Evolutionary conservation across 495 filamentous ascomycete species (phyloP).

Genomic region (Glarea lozoyensis): DNA sequence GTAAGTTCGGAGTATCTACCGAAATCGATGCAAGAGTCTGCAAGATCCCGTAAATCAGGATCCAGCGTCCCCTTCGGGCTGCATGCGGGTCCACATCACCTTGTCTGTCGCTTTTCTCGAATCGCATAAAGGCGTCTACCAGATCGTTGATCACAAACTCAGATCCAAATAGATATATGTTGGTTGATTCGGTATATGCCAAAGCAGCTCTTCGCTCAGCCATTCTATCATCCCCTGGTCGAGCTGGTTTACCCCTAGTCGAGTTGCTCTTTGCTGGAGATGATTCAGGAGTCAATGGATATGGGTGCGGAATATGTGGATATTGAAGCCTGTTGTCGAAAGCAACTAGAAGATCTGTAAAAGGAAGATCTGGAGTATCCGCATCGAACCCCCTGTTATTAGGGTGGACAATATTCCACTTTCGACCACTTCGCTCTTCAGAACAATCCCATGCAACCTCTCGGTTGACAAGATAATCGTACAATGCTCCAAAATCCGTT

Average conservation of each 20-base stretch:
- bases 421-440: constrained; percentile 44
- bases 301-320: constrained; percentile 61
- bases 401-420: constrained; percentile 43
- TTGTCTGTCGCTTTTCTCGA: constrained; percentile 49
- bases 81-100: constrained; percentile 42
- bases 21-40: constrained; percentile 61
- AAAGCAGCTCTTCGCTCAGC: constrained; percentile 42
- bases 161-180: constrained; percentile 53
- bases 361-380: constrained; percentile 48
- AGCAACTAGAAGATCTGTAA: constrained; percentile 58
- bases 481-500: constrained; percentile 58
- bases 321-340: constrained; percentile 57
- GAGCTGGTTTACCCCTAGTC: constrained; percentile 16
- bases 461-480: constrained; percentile 65
- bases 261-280: constrained; percentile 31
- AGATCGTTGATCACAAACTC: constrained; percentile 40
- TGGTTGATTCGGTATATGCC: constrained; percentile 58
- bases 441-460: constrained; percentile 56
- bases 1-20: constrained; percentile 53
- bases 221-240: constrained; percentile 17
- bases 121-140: constrained; percentile 53
- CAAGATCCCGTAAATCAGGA: constrained; percentile 61
- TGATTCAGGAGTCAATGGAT: constrained; percentile 53
- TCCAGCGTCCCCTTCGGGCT: constrained; percentile 61
- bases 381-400: constrained; percentile 44